phyloP scores from a whole-genome alignment of 2,329 filamentous ascomycete species.

The Thelonectria blattea region DNA sequence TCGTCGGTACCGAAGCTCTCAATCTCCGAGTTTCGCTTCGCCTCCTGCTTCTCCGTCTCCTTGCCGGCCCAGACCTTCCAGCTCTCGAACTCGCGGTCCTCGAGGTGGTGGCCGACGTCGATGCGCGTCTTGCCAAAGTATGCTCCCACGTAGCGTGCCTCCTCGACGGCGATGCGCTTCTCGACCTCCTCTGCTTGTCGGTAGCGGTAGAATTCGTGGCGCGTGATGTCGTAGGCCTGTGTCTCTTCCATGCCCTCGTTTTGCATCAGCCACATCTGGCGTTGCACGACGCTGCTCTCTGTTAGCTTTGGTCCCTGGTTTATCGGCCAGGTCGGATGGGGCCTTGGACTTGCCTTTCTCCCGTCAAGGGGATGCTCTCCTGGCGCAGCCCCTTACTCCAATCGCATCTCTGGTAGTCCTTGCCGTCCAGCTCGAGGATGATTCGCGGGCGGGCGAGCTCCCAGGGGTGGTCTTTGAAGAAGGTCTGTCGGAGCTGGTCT shows the following conservation, averaged over 20 bases:
- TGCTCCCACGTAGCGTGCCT: conserved; percentile 83
- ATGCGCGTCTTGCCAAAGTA: conserved; percentile 82
- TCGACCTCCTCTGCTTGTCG: conserved; percentile 85
- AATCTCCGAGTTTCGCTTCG: conserved; percentile 50
- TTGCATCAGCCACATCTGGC: conserved; percentile 85
- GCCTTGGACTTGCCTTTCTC: conserved; percentile 52
- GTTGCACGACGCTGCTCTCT: conserved; percentile 79
- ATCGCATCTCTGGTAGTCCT: conserved; percentile 76
- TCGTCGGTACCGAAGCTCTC: conserved; percentile 50
- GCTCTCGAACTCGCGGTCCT: conserved; percentile 78
- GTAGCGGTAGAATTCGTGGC: conserved; percentile 87
- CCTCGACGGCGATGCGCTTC: conserved; percentile 82
- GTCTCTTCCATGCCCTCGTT: conserved; percentile 64
- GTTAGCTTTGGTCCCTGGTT: conserved; percentile 25
- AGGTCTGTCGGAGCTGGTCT: conserved; percentile 78
- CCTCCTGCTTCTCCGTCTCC: conserved; percentile 51
- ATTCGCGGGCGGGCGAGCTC: conserved; percentile 89
- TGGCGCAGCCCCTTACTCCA: conserved; percentile 81
- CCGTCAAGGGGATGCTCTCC: conserved; percentile 75
- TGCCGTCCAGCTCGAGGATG: conserved; percentile 84
- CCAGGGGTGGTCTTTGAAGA: conserved; percentile 96
- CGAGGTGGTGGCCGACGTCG: conserved; percentile 81
- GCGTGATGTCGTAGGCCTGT: conserved; percentile 83
- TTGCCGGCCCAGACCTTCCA: conserved; percentile 82
- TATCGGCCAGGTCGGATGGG: background rate